phyloP scores from a whole-genome alignment of 345 rosid genomes.

The Eucalyptus sp. region DNA sequence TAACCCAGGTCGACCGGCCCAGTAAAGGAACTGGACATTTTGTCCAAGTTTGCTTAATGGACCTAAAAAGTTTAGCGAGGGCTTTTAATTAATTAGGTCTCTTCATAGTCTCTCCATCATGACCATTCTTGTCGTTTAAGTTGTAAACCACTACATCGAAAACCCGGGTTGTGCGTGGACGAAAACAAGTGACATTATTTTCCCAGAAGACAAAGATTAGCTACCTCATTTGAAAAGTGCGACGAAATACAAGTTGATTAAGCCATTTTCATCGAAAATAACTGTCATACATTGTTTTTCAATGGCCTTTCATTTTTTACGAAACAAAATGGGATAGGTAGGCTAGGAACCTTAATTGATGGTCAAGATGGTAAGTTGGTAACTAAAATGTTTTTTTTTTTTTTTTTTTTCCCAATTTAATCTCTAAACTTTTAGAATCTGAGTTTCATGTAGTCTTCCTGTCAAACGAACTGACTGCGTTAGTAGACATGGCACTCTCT shows the following conservation, averaged over 20 bases:
- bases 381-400: neutral
- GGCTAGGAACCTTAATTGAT: neutral
- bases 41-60: neutral
- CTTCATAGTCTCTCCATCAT: neutral
- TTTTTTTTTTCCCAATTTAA: neutral
- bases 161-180: accelerated
- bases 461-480: neutral
- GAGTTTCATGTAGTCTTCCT: neutral
- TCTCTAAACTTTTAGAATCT: neutral
- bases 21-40: too few relatives aligned
- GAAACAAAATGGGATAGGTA: neutral
- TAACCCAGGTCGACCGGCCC: neutral
- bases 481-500: neutral
- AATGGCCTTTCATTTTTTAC: neutral
- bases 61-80: neutral
- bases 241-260: neutral
- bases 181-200: neutral
- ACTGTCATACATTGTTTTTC: neutral
- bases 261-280: neutral
- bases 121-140: neutral
- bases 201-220: neutral
- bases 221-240: neutral
- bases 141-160: accelerated
- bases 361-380: neutral
- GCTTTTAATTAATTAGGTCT: neutral